Conservation (phyloP, 2,329 filamentous ascomycete genomes). For the Nigrospora osmanthi region DNA sequence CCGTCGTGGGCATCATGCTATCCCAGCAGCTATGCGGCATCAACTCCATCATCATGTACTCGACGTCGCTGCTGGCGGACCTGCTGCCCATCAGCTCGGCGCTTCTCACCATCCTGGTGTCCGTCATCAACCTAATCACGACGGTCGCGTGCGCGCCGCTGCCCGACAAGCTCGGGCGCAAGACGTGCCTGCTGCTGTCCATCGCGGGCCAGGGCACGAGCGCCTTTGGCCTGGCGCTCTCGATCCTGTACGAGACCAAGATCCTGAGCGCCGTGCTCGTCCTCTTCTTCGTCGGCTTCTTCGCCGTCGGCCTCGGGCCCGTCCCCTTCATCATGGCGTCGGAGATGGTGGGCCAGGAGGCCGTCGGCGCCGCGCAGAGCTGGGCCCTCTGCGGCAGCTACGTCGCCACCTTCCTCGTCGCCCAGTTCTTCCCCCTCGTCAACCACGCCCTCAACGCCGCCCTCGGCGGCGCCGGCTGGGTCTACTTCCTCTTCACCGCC, state of each 20-base stretch:
- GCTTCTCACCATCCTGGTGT: slow-evolving; percentile 80
- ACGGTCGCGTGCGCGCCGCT: slow-evolving; percentile 77
- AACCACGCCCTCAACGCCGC: slow-evolving; percentile 62
- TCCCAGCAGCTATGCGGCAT: slow-evolving; percentile 90
- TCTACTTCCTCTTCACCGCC: slow-evolving; percentile 85
- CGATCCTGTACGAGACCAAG: slow-evolving; percentile 67
- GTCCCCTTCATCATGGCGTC: slow-evolving; percentile 92
- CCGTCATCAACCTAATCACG: slow-evolving; percentile 75
- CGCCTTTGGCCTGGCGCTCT: slow-evolving; percentile 69
- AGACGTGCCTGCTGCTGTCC: slow-evolving; percentile 73
- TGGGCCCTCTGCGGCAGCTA: slow-evolving; percentile 86
- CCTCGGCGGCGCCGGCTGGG: slow-evolving; percentile 65
- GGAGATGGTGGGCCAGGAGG: slow-evolving; percentile 83
- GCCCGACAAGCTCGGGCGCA: slow-evolving; percentile 81
- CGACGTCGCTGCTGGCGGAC: slow-evolving; percentile 76
- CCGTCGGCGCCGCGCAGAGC: slow-evolving; percentile 84
- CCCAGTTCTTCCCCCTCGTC: slow-evolving; percentile 88
- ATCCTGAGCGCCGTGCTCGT: slow-evolving; percentile 74
- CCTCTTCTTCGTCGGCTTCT: slow-evolving; percentile 79
- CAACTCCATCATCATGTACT: slow-evolving; percentile 98
- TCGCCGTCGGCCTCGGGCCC: slow-evolving; percentile 83
- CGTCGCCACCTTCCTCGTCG: slow-evolving; percentile 82
- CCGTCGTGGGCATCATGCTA: slow-evolving; percentile 85
- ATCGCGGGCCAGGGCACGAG: slow-evolving; percentile 78
- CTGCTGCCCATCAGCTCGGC: slow-evolving; percentile 77